phyloP scores from a whole-genome alignment of 805 yeast species.

The Ogataea philodendri region DNA sequence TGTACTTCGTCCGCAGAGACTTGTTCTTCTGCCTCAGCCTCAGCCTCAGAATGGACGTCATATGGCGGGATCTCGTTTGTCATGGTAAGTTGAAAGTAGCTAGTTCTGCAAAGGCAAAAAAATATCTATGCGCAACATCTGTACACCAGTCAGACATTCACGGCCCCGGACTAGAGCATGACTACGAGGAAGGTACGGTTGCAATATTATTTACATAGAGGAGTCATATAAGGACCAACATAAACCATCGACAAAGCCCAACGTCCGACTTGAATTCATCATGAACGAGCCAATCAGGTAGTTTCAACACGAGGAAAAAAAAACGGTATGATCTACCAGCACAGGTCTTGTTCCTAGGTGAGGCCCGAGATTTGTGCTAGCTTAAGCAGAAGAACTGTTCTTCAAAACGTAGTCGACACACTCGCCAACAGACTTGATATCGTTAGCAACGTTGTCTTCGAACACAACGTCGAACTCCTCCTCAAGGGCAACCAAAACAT shows the following conservation, averaged over 20 bases:
- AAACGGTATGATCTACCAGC: not conserved
- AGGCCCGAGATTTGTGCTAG: slow-evolving; percentile 35
- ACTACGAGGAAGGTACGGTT: too few species aligned
- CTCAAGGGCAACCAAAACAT: slow-evolving; percentile 93
- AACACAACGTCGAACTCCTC: slow-evolving; percentile 65
- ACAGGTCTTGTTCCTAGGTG: too few species aligned
- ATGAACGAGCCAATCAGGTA: too few species aligned
- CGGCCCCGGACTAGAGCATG: too few species aligned
- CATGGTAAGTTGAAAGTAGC: too few species aligned
- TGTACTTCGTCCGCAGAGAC: slow-evolving; percentile 7
- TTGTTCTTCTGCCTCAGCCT: slow-evolving; percentile 3
- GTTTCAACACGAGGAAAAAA: too few species aligned
- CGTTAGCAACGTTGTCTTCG: slow-evolving; percentile 49
- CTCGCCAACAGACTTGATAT: slow-evolving; percentile 59
- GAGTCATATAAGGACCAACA: too few species aligned
- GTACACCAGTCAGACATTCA: slow-evolving; percentile 1
- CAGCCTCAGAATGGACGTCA: slow-evolving; percentile 12
- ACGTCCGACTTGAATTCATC: too few species aligned
- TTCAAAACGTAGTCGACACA: slow-evolving; percentile 52
- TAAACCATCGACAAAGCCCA: too few species aligned
- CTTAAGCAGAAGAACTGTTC: slow-evolving; percentile 36
- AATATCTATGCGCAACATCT: too few species aligned
- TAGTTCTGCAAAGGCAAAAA: too few species aligned
- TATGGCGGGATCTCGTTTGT: not conserved
- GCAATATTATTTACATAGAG: too few species aligned